phyloP scores from a whole-genome alignment of 441 rosid species.

The Brassica balearica region DNA sequence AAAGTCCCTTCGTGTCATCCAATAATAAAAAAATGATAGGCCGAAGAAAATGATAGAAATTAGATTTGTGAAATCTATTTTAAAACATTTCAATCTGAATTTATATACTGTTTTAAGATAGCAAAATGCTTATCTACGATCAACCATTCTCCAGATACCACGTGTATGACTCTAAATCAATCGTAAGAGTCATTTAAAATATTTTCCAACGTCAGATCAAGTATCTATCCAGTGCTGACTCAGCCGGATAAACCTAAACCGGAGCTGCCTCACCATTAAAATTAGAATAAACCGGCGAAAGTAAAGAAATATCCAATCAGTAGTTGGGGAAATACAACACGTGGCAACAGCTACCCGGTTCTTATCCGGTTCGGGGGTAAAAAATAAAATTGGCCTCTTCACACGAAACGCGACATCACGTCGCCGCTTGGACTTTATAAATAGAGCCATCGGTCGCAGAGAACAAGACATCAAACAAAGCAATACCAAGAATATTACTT shows the following conservation, averaged over 20 bases:
- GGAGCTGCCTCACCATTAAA: background rate
- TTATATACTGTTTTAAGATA: background rate
- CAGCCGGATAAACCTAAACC: constrained; percentile 34
- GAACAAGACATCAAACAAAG: background rate
- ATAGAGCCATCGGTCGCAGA: constrained; percentile 29
- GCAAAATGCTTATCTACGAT: constrained; percentile 9
- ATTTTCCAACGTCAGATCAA: constrained; percentile 27
- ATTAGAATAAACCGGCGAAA: background rate
- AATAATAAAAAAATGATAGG: too few species aligned
- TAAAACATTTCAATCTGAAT: too few species aligned
- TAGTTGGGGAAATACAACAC: constrained; percentile 20
- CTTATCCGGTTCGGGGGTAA: constrained; percentile 27
- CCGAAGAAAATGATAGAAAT: too few species aligned
- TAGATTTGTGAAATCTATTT: too few species aligned
- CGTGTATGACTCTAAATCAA: constrained; percentile 16
- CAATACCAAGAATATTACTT: background rate
- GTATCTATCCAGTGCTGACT: constrained; percentile 43
- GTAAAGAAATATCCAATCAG: constrained; percentile 24
- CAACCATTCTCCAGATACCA: background rate
- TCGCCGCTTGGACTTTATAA: constrained; percentile 41
- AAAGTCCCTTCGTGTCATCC: too few species aligned
- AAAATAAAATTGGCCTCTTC: background rate
- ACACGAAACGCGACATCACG: constrained; percentile 40
- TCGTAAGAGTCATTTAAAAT: background rate
- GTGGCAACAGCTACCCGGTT: constrained; percentile 39